Evolutionary conservation across 108 stramenopile genomes (phyloP), one percentile per base, ranked within the genome.

Genomic region (Fragilaria radians): DNA sequence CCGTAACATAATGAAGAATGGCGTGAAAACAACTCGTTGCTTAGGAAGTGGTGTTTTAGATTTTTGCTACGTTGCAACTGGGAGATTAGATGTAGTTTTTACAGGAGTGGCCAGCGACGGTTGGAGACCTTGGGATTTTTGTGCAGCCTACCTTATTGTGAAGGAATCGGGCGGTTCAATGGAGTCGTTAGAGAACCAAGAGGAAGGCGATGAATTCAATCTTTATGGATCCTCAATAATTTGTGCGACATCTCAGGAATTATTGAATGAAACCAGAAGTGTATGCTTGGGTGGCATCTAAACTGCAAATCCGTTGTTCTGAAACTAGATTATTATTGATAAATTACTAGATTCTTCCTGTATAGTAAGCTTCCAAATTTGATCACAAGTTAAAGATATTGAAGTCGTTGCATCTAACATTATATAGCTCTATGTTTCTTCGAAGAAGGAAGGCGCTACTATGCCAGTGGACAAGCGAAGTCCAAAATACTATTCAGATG

Each of bases 11-110:
- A 59, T 94, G 53, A 51, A 63, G 0, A 59, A 80, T 63, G 87
- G 89, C 22, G 83, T 85, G 28, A 56, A 80, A 46, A 77, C 85
- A 17, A 85, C 82, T 25, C 77, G 93, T 2, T 74, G 72, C 30
- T 49, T 89, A 9, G 93, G 93, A 42, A 81, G 78, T 54, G 93
- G 93, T 21, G 86, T 88, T 25, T 63, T 94, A 23, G 89, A 94
- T 65, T 59, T 94, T 23, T 82, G 82, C 55, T 94, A 82, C 59
- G 89, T 94, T 23, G 89, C 87, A 22, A 78, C 73, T 21, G 93
- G 93, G 22, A 53, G 83, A 54, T 48, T 89, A 49, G 87, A 91
- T 76, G 73, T 88, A 3, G 83, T 89, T 0, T 94, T 90, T 66
- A 61, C 88, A 18, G 93, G 93, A 0, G 61, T 91, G 22, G 81